Evolutionary conservation across 2,329 filamentous ascomycete species (phyloP).

Genomic region (Triangularia verruculosa): DNA sequence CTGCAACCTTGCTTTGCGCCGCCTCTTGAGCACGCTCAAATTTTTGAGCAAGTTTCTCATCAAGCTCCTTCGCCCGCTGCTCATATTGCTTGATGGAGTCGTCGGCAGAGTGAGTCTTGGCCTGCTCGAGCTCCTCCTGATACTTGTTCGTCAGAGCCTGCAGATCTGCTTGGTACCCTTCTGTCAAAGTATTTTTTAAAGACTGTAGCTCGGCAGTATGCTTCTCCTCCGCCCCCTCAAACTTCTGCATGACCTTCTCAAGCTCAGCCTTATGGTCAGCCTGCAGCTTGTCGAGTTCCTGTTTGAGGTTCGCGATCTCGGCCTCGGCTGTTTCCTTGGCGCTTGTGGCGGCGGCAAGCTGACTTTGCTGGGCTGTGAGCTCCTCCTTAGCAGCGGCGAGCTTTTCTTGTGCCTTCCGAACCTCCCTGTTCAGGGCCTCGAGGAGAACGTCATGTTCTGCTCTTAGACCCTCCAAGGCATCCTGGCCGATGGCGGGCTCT

Average conservation of each 20-base stretch:
- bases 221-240: slow-evolving; percentile 43
- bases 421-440: slow-evolving; percentile 44
- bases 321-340: slow-evolving; percentile 48
- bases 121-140: slow-evolving; percentile 48
- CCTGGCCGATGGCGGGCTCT: slow-evolving; percentile 41
- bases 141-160: slow-evolving; percentile 53
- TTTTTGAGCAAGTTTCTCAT: slow-evolving; percentile 32
- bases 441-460: slow-evolving; percentile 49
- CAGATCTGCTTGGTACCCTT: slow-evolving; percentile 50
- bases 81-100: slow-evolving; percentile 41
- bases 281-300: slow-evolving; percentile 47
- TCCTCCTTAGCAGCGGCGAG: slow-evolving; percentile 50
- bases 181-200: slow-evolving; percentile 47
- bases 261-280: slow-evolving; percentile 40
- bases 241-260: slow-evolving; percentile 37
- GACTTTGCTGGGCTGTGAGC: slow-evolving; percentile 48
- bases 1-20: slow-evolving; percentile 53
- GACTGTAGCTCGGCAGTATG: slow-evolving; percentile 49
- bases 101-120: slow-evolving; percentile 41
- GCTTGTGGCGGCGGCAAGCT: slow-evolving; percentile 47
- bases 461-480: slow-evolving; percentile 49
- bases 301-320: slow-evolving; percentile 48
- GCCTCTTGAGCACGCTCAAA: slow-evolving; percentile 46
- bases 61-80: slow-evolving; percentile 47
- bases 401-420: slow-evolving; percentile 49